Percentiles rank a stretch among this genome's conserved stretches.
These are phyloP conservation scores for Botrytis paeoniae DNA, from an alignment of 2,329 filamentous ascomycete genomes.

Conservation along the genomic window DNA sequence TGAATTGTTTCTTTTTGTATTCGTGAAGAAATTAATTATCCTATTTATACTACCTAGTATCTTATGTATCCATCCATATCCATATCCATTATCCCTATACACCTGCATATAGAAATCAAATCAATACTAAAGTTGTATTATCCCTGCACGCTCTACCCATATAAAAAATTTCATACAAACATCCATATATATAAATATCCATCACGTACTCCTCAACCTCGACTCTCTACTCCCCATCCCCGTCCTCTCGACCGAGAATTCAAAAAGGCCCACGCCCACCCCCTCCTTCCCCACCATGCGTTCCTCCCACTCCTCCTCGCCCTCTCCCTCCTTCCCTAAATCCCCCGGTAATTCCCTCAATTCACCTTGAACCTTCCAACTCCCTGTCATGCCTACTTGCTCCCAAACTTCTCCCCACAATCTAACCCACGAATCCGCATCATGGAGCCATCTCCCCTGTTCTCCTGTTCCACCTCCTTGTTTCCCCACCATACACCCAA, in stretches of 20 bases:
- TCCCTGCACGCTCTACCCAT: neutral
- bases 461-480: slow-evolving; percentile 6
- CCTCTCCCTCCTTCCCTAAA: neutral
- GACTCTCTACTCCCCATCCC: neutral
- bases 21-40: no score
- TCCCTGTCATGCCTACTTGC: slow-evolving; percentile 2
- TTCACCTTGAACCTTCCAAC: slow-evolving; percentile 18
- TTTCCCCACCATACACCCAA: slow-evolving; percentile 16
- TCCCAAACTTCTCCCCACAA: slow-evolving; percentile 18
- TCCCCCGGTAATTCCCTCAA: neutral
- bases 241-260: slow-evolving; percentile 10
- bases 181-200: neutral
- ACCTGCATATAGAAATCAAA: neutral
- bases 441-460: slow-evolving; percentile 17
- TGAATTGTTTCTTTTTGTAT: neutral
- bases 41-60: neutral
- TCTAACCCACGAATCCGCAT: slow-evolving; percentile 16
- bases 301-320: neutral
- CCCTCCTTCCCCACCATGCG: neutral
- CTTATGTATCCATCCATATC: neutral
- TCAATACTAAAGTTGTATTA: neutral
- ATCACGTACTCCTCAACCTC: neutral
- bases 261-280: slow-evolving; percentile 7
- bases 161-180: neutral
- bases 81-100: neutral